Conservation (phyloP, 1,284 basidiomycete species). For the Naganishia sp. region DNA sequence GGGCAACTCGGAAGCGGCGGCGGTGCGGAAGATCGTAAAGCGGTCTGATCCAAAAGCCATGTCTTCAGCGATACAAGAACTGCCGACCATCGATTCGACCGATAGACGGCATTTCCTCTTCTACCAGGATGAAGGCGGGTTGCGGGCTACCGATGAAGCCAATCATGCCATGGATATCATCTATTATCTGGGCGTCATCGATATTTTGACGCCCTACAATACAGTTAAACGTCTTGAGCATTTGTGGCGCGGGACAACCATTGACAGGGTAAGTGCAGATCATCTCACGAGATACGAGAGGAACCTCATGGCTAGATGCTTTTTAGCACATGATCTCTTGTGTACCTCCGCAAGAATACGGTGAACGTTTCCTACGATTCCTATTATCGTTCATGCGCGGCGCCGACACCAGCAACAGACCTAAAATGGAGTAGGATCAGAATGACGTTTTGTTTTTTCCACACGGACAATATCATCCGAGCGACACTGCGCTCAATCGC, state of each 20-base stretch:
- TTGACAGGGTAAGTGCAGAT: constrained; percentile 67
- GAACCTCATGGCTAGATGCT: constrained; percentile 28
- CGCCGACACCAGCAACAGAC: constrained; percentile 58
- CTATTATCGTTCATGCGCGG: constrained; percentile 83
- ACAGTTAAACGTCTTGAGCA: constrained; percentile 79
- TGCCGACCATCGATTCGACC: constrained; percentile 66
- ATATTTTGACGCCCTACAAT: constrained; percentile 89
- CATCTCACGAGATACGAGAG: background rate
- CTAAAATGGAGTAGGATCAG: constrained; percentile 33
- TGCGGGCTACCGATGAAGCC: constrained; percentile 81
- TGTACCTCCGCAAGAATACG: constrained; percentile 80
- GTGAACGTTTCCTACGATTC: constrained; percentile 81
- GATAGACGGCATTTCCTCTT: constrained; percentile 87
- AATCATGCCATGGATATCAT: constrained; percentile 76
- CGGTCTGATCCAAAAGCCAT: constrained; percentile 77
- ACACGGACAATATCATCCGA: constrained; percentile 13
- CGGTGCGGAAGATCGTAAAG: constrained; percentile 80
- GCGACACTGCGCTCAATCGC: background rate
- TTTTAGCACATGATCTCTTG: constrained; percentile 87
- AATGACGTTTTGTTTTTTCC: background rate
- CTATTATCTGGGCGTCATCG: constrained; percentile 93
- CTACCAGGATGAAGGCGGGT: constrained; percentile 94
- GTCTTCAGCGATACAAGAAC: constrained; percentile 61
- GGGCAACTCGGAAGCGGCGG: constrained; percentile 70
- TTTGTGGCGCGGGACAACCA: constrained; percentile 82